These are phyloP conservation scores for Neostapfia colusana DNA, from an alignment of 176 grass and related monocot species.

Conservation along the genomic window DNA sequence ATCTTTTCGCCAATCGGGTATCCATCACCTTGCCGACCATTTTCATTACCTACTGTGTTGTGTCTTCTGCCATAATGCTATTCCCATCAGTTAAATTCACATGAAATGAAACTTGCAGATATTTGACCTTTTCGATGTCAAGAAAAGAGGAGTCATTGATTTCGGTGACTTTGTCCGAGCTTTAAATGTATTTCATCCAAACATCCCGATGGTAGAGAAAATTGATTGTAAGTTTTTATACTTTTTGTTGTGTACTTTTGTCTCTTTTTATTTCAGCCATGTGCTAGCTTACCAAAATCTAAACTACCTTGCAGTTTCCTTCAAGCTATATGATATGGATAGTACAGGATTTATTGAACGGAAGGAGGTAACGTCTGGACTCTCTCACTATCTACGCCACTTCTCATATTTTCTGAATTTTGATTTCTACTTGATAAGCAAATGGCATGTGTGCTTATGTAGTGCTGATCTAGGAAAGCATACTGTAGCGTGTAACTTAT, in stretches of 20 bases:
- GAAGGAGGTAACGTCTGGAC: slow-evolving; percentile 63
- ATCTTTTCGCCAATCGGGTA: slow-evolving; percentile 94
- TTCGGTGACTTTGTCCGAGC: slow-evolving; percentile 93
- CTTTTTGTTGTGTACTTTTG: slow-evolving; percentile 13
- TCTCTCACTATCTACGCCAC: slow-evolving; percentile 13
- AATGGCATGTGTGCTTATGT: background rate
- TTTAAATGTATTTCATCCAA: slow-evolving; percentile 97
- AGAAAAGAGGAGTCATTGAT: slow-evolving; percentile 83
- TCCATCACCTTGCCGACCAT: slow-evolving; percentile 21
- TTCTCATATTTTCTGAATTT: slow-evolving; percentile 3
- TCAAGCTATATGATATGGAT: slow-evolving; percentile 96
- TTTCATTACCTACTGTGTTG: background rate
- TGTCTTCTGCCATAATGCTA: slow-evolving; percentile 6
- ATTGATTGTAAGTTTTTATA: slow-evolving; percentile 76
- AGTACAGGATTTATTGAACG: slow-evolving; percentile 86
- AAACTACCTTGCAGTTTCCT: slow-evolving; percentile 60
- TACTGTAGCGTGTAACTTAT: slow-evolving; percentile 3
- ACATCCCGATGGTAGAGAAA: slow-evolving; percentile 86
- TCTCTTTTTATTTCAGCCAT: slow-evolving; percentile 12
- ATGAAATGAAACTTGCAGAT: slow-evolving; percentile 55
- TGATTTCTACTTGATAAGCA: slow-evolving; percentile 5
- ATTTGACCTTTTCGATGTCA: slow-evolving; percentile 95
- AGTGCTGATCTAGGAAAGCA: background rate
- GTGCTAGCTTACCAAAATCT: slow-evolving; percentile 30
- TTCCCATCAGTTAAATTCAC: slow-evolving; percentile 28